A percentile compares a stretch with the other conserved stretches of the same genome.
Conservation (phyloP, 202 grass and related monocot genomes). For the Alloteropsis angusta region DNA sequence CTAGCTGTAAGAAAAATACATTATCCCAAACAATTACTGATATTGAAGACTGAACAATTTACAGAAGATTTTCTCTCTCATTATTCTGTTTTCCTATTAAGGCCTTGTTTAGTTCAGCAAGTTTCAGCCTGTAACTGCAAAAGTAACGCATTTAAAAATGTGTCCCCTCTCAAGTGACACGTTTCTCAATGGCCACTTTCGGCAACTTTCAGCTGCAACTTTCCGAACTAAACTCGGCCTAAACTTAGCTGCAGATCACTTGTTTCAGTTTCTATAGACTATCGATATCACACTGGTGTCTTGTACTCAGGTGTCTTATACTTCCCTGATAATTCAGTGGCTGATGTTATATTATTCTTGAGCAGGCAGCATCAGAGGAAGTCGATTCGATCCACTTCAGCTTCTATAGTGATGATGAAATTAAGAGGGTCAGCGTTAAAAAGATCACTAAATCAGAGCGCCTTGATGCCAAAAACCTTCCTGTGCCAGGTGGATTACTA, state of each 20-base stretch:
- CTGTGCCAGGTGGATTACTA: slow-evolving; percentile 69
- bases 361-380: slow-evolving; percentile 54
- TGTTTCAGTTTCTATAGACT: background rate
- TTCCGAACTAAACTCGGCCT: no score
- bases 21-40: background rate
- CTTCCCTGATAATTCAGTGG: background rate
- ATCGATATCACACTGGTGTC: background rate
- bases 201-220: no score
- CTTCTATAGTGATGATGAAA: slow-evolving; percentile 59
- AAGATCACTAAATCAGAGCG: slow-evolving; percentile 56
- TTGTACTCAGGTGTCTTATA: background rate
- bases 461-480: slow-evolving; percentile 50
- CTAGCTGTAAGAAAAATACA: background rate
- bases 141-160: no score
- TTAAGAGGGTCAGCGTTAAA: slow-evolving; percentile 64
- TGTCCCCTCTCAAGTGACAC: no score
- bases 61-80: background rate
- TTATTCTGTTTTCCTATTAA: background rate
- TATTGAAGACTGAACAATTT: background rate
- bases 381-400: slow-evolving; percentile 65
- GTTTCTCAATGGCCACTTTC: no score
- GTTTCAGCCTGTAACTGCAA: no score
- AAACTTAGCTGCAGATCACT: background rate
- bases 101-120: no score
- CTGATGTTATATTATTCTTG: slow-evolving; percentile 14